phyloP scores from a whole-genome alignment of 2,329 filamentous ascomycete genomes.

The Calonectria pteridis region DNA sequence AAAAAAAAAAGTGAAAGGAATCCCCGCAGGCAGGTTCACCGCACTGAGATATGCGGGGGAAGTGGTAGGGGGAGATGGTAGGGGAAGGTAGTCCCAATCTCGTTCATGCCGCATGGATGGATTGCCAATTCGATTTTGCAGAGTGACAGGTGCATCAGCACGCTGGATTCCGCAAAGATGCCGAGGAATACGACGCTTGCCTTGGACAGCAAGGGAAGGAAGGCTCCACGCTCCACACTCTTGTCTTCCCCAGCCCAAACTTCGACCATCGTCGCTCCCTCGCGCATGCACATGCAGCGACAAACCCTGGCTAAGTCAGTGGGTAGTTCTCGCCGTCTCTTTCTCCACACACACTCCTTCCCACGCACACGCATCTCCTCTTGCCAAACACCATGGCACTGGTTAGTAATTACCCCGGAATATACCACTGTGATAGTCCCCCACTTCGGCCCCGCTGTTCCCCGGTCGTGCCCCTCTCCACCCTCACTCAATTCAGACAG shows the following conservation, averaged over 20 bases:
- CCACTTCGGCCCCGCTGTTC: slow-evolving; percentile 20
- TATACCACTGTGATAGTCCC: slow-evolving; percentile 4
- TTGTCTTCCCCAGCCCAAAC: neutral
- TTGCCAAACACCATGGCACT: slow-evolving; percentile 4
- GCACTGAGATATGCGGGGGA: neutral
- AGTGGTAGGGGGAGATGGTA: neutral
- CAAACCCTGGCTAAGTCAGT: neutral
- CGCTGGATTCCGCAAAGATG: neutral
- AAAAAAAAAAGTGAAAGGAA: neutral
- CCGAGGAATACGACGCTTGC: neutral
- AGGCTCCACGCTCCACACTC: neutral
- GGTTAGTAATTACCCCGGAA: slow-evolving; percentile 4
- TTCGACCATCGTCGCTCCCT: neutral
- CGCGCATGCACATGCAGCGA: neutral
- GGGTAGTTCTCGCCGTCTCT: neutral
- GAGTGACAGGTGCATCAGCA: neutral
- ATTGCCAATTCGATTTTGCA: slow-evolving; percentile 13
- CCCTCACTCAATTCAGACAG: neutral
- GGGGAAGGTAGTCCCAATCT: neutral
- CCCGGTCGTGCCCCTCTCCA: slow-evolving; percentile 6
- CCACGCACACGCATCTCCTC: neutral
- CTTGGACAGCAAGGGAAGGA: neutral
- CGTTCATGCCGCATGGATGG: neutral
- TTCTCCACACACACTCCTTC: neutral
- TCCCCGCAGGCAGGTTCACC: neutral